Evolutionary conservation across 345 rosid species (phyloP).

Genomic region (Eucalyptus guilfoylei): DNA sequence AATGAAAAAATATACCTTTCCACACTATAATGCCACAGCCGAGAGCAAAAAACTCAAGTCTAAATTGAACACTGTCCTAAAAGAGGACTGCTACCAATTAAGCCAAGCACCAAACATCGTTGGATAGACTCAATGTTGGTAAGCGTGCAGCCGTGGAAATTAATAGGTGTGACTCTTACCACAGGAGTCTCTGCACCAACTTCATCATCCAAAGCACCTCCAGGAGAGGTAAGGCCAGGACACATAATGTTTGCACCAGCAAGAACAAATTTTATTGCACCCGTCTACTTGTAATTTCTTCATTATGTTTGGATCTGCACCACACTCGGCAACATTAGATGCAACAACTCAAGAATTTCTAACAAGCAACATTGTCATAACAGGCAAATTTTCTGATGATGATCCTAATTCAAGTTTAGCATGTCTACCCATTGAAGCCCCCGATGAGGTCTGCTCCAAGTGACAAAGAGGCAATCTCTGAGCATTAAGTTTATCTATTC

Average conservation of each 20-base stretch:
- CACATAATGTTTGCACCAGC: constrained; percentile 99
- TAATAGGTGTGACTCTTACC: constrained; percentile 24
- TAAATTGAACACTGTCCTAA: neutral
- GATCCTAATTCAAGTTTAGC: neutral
- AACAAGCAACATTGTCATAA: neutral
- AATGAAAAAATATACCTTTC: too few relatives aligned
- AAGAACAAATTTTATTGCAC: constrained; percentile 88
- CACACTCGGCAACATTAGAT: neutral
- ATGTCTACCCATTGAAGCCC: neutral
- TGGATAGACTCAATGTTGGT: neutral
- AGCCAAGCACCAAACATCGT: neutral
- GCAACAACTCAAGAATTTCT: neutral
- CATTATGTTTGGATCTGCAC: constrained; percentile 82
- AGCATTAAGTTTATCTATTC: neutral
- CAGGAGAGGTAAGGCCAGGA: constrained; percentile 98
- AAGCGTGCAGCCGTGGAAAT: neutral
- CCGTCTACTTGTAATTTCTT: constrained; percentile 92
- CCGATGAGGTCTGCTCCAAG: neutral
- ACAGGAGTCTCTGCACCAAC: constrained; percentile 89
- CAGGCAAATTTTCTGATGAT: neutral
- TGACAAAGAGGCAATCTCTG: neutral
- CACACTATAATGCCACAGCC: too few relatives aligned
- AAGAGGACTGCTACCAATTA: neutral
- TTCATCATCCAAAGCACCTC: constrained; percentile 86
- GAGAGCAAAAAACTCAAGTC: too few relatives aligned